phyloP scores from a whole-genome alignment of 2,329 filamentous ascomycete genomes.

The Colletotrichum brevisporum region DNA sequence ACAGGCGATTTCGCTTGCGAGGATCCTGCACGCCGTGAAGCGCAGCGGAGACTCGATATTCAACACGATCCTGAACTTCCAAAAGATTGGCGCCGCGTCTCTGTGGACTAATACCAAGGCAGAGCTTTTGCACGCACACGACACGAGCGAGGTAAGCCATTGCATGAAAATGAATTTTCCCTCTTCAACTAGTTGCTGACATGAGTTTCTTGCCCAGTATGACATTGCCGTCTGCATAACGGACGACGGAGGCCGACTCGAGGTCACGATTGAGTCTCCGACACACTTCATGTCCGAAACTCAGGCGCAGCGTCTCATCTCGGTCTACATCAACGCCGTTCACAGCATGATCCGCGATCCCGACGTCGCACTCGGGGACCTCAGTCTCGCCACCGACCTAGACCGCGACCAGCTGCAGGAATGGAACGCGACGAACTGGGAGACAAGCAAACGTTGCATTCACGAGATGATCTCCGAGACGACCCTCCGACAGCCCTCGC shows the following conservation, averaged over 20 bases:
- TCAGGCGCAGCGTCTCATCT: slow-evolving; percentile 9
- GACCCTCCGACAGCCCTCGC: not conserved
- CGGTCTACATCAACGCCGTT: not conserved
- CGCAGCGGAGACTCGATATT: slow-evolving; percentile 6
- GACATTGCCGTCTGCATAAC: slow-evolving; percentile 26
- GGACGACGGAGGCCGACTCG: not conserved
- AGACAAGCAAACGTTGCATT: slow-evolving; percentile 35
- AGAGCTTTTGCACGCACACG: slow-evolving; percentile 9
- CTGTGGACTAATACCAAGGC: not conserved
- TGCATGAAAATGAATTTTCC: too few relatives aligned
- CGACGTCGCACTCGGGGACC: not conserved
- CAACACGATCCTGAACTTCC: slow-evolving; percentile 32
- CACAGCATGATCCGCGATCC: not conserved
- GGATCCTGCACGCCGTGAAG: slow-evolving; percentile 8
- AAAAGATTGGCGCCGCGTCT: not conserved
- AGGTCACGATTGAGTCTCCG: slow-evolving; percentile 18
- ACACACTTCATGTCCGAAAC: slow-evolving; percentile 21
- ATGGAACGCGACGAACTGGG: not conserved
- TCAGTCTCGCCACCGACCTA: slow-evolving; percentile 15
- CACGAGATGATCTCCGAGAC: slow-evolving; percentile 28
- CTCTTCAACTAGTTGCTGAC: not conserved
- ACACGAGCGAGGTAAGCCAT: slow-evolving; percentile 23
- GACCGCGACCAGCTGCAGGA: slow-evolving; percentile 11
- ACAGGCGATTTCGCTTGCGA: slow-evolving; percentile 14
- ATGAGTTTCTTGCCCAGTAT: not conserved